phyloP scores from a whole-genome alignment of 495 filamentous ascomycete species.

The Astrothelium subdiscretum region DNA sequence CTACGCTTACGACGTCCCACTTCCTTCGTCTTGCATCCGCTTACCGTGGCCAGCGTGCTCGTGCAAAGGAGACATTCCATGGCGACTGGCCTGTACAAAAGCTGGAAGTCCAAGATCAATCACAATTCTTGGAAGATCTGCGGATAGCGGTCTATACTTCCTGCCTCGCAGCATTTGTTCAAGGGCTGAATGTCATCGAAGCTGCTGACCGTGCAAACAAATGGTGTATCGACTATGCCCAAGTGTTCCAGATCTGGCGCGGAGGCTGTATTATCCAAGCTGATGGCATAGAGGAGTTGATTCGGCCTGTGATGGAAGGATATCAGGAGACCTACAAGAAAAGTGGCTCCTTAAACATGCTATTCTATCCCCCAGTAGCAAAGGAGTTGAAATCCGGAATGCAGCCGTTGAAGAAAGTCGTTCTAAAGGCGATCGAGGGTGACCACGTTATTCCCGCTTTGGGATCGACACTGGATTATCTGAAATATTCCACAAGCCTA shows the following conservation, averaged over 20 bases:
- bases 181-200: constrained; percentile 57
- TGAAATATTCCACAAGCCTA: constrained; percentile 51
- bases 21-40: constrained; percentile 55
- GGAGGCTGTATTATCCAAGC: constrained; percentile 64
- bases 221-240: constrained; percentile 50
- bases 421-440: constrained; percentile 43
- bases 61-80: constrained; percentile 23
- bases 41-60: constrained; percentile 42
- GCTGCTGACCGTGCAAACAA: constrained; percentile 46
- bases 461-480: constrained; percentile 54
- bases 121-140: constrained; percentile 46
- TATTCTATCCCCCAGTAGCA: constrained; percentile 39
- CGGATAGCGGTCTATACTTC: constrained; percentile 49
- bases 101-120: constrained; percentile 33
- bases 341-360: constrained; percentile 27
- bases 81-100: constrained; percentile 22
- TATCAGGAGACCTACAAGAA: constrained; percentile 29
- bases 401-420: constrained; percentile 42
- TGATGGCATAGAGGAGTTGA: constrained; percentile 50
- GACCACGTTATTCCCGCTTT: constrained; percentile 56
- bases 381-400: constrained; percentile 37
- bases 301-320: constrained; percentile 10
- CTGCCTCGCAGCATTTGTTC: constrained; percentile 52
- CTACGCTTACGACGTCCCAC: constrained; percentile 53
- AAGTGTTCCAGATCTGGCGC: constrained; percentile 58